Percentiles rank a stretch among this genome's conserved stretches.
These are phyloP conservation scores for Lactarius sp. DNA, from an alignment of 768 basidiomycete species.

Conservation along the genomic window DNA sequence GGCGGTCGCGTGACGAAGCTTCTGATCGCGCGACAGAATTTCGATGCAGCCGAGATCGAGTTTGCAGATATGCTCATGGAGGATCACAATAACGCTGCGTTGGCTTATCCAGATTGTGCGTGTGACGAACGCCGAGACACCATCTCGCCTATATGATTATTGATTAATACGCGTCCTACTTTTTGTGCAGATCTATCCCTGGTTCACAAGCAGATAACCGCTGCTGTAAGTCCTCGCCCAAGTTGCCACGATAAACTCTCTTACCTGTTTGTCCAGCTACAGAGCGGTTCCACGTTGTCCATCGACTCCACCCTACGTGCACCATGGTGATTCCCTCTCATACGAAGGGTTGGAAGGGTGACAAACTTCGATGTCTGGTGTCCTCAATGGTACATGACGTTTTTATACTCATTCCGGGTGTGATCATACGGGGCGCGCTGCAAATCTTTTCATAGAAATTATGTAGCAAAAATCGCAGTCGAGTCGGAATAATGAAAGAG, in stretches of 20 bases:
- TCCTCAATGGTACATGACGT: neutral
- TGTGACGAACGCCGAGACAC: conserved; percentile 12
- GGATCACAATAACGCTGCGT: conserved; percentile 93
- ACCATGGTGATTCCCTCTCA: conserved; percentile 18
- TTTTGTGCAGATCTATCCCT: conserved; percentile 21
- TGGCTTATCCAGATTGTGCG: conserved; percentile 89
- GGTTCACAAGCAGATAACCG: conserved; percentile 24
- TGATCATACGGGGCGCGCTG: neutral
- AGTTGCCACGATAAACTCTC: neutral
- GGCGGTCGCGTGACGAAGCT: conserved; percentile 52
- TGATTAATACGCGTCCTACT: neutral
- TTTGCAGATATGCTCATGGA: conserved; percentile 97
- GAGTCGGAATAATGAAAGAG: conserved; percentile 10
- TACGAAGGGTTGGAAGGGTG: neutral
- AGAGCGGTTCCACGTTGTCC: conserved; percentile 17
- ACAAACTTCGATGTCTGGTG: neutral
- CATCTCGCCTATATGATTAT: neutral
- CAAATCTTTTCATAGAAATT: conserved; percentile 1
- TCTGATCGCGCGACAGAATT: conserved; percentile 81
- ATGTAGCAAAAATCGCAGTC: conserved; percentile 6
- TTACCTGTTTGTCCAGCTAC: conserved; percentile 9
- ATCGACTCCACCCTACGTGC: conserved; percentile 18
- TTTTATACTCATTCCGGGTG: neutral
- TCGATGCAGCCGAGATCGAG: conserved; percentile 91
- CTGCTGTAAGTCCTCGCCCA: conserved; percentile 17